Evolutionary conservation across 805 yeast genomes (phyloP).

Genomic region (Pichia manshurica): DNA sequence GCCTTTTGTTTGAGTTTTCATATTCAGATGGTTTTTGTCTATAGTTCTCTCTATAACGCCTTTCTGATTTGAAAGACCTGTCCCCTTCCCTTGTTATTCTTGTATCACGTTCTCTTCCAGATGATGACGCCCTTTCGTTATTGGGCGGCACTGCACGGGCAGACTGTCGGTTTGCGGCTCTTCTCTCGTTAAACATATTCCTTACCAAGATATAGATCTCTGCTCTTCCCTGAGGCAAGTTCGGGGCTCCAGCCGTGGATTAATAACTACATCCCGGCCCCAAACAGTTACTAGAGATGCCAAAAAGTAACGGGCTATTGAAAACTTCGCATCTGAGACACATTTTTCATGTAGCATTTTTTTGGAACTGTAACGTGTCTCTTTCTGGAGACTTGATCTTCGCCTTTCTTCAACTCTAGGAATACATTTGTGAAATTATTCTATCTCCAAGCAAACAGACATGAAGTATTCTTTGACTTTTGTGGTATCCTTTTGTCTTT

Average conservation of each 20-base stretch:
- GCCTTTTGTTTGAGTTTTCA: neutral
- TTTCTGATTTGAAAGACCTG: neutral
- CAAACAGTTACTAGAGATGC: no score
- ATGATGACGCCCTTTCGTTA: neutral
- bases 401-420: neutral
- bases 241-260: no score
- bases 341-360: neutral
- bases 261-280: no score
- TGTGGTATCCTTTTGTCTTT: neutral
- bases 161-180: conserved; percentile 21
- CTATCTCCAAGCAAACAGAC: no score
- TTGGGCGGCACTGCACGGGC: neutral
- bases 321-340: no score
- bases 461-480: conserved; percentile 8
- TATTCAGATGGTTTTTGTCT: neutral
- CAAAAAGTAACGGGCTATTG: no score
- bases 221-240: no score
- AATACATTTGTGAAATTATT: no score
- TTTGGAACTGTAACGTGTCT: no score
- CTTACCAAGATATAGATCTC: neutral
- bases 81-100: neutral
- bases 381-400: no score
- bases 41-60: neutral
- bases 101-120: neutral
- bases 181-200: conserved; percentile 20